phyloP scores from a whole-genome alignment of 441 rosid genomes.

The Populus hybrid region DNA sequence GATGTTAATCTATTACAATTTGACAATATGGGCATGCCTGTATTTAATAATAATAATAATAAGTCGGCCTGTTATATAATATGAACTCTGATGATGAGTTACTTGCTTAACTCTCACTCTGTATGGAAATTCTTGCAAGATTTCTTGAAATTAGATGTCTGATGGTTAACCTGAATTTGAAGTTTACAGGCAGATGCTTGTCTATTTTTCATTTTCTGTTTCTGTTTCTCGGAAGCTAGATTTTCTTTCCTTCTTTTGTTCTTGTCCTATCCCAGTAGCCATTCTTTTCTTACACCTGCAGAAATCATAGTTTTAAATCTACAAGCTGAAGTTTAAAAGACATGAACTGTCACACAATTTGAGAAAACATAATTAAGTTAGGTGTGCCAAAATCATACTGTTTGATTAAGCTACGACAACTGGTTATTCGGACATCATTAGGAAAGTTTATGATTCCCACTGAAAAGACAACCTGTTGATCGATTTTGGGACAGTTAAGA shows the following conservation, averaged over 20 bases:
- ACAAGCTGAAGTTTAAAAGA: not conserved
- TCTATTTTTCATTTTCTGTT: not conserved
- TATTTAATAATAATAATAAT: too few species aligned
- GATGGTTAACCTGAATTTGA: not conserved
- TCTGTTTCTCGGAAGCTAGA: not conserved
- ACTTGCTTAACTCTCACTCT: not conserved
- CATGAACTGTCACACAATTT: not conserved
- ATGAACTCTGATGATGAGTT: not conserved
- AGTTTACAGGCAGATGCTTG: too few species aligned
- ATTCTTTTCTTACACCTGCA: not conserved
- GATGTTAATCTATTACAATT: not conserved
- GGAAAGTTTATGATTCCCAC: conserved; percentile 4
- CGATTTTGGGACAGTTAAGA: not conserved
- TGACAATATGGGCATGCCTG: not conserved
- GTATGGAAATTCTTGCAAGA: not conserved
- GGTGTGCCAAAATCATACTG: not conserved
- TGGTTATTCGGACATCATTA: not conserved
- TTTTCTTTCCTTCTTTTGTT: not conserved
- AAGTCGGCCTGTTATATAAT: not conserved
- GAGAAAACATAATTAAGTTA: not conserved
- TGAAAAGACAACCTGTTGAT: not conserved
- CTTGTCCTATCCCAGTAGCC: not conserved
- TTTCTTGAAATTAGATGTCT: not conserved
- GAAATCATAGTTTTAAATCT: not conserved
- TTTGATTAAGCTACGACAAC: conserved; percentile 7